Conservation (phyloP, 257 asterid species). For the Solanum pimpinellifolium region DNA sequence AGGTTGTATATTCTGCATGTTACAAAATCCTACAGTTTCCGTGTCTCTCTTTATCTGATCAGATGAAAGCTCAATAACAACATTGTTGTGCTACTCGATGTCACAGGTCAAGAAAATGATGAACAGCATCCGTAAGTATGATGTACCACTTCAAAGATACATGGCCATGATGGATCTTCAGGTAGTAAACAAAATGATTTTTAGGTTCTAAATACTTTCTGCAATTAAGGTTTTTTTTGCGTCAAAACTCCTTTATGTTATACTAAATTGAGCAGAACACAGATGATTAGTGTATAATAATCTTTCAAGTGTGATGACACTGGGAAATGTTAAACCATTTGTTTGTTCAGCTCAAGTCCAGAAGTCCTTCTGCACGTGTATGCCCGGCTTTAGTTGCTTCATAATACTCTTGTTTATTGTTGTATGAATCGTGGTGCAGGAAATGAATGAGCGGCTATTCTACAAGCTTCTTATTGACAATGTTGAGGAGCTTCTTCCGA, state of each 20-base stretch:
- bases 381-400: background rate
- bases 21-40: background rate
- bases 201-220: background rate
- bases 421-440: slow-evolving; percentile 29
- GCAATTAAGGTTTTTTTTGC: background rate
- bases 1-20: slow-evolving; percentile 31
- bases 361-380: background rate
- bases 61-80: background rate
- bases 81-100: background rate
- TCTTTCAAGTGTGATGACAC: background rate
- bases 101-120: slow-evolving; percentile 89
- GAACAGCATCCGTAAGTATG: slow-evolving; percentile 82
- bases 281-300: background rate
- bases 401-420: background rate
- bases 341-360: background rate
- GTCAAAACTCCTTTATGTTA: background rate
- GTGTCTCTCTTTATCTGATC: background rate
- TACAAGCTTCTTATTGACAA: slow-evolving; percentile 93
- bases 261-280: background rate
- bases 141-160: slow-evolving; percentile 89
- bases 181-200: slow-evolving; percentile 26
- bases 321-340: background rate
- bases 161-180: slow-evolving; percentile 99
- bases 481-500: slow-evolving; percentile 96
- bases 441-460: slow-evolving; percentile 77